These are phyloP conservation scores for Monilinia fructigena DNA, from an alignment of 2,329 filamentous ascomycete genomes.

Conservation along the genomic window DNA sequence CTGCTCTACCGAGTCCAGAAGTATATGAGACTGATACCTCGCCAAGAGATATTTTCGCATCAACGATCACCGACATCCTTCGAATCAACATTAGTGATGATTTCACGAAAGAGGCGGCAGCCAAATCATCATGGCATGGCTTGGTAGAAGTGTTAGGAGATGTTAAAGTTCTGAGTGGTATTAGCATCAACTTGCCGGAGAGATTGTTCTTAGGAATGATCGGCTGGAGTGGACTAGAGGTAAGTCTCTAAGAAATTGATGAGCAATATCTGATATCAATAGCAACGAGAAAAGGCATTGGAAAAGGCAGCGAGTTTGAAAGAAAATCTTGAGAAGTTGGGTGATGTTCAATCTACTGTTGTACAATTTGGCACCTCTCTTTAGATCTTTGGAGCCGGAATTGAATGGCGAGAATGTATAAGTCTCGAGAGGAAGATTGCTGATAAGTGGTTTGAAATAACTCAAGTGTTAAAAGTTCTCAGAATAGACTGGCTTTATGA, in stretches of 20 bases:
- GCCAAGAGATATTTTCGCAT: conserved; percentile 9
- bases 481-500: neutral
- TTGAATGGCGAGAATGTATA: neutral
- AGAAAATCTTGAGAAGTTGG: neutral
- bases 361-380: neutral
- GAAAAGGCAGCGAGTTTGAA: neutral
- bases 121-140: neutral
- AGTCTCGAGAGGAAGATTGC: neutral
- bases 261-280: neutral
- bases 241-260: neutral
- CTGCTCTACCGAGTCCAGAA: neutral
- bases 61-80: conserved; percentile 8
- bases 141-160: neutral
- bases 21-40: conserved; percentile 9
- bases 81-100: conserved; percentile 5
- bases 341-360: conserved; percentile 5
- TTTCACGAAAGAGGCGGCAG: neutral
- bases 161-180: neutral
- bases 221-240: conserved; percentile 13
- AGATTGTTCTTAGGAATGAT: conserved; percentile 4
- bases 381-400: neutral
- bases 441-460: neutral
- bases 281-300: neutral
- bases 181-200: conserved; percentile 15
- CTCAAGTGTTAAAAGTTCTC: neutral